Evolutionary conservation across 176 grass and related monocot species (phyloP).

Genomic region (Phoenix roebelenii): DNA sequence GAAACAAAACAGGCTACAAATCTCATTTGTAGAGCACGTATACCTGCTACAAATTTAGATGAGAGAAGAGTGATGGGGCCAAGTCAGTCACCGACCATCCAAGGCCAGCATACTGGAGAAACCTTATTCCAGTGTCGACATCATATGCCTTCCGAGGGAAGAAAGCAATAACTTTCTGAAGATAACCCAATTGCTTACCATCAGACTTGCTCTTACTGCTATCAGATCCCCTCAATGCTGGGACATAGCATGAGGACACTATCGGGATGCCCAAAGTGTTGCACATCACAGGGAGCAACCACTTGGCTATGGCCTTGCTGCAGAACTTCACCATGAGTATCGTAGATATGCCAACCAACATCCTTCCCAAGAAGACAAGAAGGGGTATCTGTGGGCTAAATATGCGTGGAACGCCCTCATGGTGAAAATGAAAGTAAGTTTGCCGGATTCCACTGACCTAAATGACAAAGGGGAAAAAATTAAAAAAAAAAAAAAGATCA

Average conservation of each 20-base stretch:
- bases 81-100: slow-evolving; percentile 90
- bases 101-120: slow-evolving; percentile 79
- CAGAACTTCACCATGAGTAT: slow-evolving; percentile 85
- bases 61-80: slow-evolving; percentile 62
- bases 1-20: no score
- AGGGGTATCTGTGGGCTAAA: slow-evolving; percentile 53
- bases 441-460: slow-evolving; percentile 78
- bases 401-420: slow-evolving; percentile 42
- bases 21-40: no score
- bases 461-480: background rate
- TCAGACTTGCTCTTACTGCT: slow-evolving; percentile 28
- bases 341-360: slow-evolving; percentile 68
- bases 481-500: no score
- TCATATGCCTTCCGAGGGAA: slow-evolving; percentile 74
- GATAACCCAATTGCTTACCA: slow-evolving; percentile 42
- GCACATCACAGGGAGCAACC: slow-evolving; percentile 86
- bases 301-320: slow-evolving; percentile 88
- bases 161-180: slow-evolving; percentile 47
- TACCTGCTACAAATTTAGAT: slow-evolving; percentile 49
- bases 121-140: slow-evolving; percentile 90
- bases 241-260: slow-evolving; percentile 77
- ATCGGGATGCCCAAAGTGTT: slow-evolving; percentile 77
- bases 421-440: slow-evolving; percentile 72
- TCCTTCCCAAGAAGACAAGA: slow-evolving; percentile 26
- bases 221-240: slow-evolving; percentile 38